Evolutionary conservation across 1,139 yeast genomes (phyloP), one percentile per base, ranked within the genome.

Genomic region (Petasospora fabianii): DNA sequence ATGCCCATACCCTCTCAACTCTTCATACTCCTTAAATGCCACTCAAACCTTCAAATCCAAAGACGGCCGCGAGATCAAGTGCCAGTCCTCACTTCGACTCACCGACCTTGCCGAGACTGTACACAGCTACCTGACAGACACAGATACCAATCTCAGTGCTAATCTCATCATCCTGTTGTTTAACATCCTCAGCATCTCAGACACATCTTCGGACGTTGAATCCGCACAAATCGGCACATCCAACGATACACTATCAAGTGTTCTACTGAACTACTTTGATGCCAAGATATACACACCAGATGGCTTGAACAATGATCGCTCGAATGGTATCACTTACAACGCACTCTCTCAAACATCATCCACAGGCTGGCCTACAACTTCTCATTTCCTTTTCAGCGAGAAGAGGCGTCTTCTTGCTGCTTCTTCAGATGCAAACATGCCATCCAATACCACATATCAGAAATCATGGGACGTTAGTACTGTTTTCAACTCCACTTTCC

Each of bases 401-500:
- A 59, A 64, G 26, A 67, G 65, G 35, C 59, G 90, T 41, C 55
- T 75, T 19, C 24, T 68, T 13, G 44, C 57, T 1, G 43, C 54
- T 4, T 34, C 39, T 28, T 49, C 41, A 48, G 34, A 35, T 33
- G 47, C 34, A 30, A 22, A 38, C 15, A 30, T 54, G 3, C 41
- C 41, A 8, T 14, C 87, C 88, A 2, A 71, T 84, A 81, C 83
- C 77, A 20, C 22, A 20, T 20, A 36, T 70, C 86, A 57, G 69
- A 75, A 31, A 69, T 84, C 42, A 79, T 80, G 50, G 68, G 64
- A 78, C 84, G 86, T 47, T 95, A 95, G 62, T 84, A 70, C 5
- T 71, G 71, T 20, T 20, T 20, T 20, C 22, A 20, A 20, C 22
- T 20, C 22, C 22, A 20, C 22, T 74, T 50, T 77, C 64, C 71